These are phyloP conservation scores for Scedosporium dehoogii DNA, from an alignment of 2,329 filamentous ascomycete species.

Conservation along the genomic window DNA sequence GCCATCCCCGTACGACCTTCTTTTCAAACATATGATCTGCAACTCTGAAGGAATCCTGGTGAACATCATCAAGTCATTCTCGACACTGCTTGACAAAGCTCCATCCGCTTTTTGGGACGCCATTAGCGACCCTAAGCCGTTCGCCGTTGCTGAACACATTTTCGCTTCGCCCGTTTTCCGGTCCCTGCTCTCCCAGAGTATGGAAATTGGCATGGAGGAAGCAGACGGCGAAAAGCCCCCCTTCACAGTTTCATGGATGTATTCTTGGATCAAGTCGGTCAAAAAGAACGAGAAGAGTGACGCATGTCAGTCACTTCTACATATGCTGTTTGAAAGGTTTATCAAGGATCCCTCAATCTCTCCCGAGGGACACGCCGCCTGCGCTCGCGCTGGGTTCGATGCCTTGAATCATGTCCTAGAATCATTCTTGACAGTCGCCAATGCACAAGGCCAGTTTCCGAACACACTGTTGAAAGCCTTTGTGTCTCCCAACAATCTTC, in stretches of 20 bases:
- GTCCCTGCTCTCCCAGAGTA: constrained; percentile 50
- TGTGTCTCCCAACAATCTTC: constrained; percentile 42
- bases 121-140: constrained; percentile 70
- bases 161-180: constrained; percentile 62
- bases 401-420: constrained; percentile 46
- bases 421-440: constrained; percentile 38
- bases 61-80: constrained; percentile 61
- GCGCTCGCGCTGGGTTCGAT: constrained; percentile 55
- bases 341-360: constrained; percentile 44
- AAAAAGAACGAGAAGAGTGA: constrained; percentile 66
- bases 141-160: constrained; percentile 73
- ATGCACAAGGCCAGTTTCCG: constrained; percentile 9
- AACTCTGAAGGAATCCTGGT: constrained; percentile 50
- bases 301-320: constrained; percentile 68
- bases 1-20: constrained; percentile 57
- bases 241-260: constrained; percentile 68
- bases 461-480: constrained; percentile 21
- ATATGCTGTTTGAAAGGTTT: constrained; percentile 61
- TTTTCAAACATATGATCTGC: constrained; percentile 45
- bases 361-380: constrained; percentile 47
- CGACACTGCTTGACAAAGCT: constrained; percentile 62
- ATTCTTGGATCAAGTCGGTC: constrained; percentile 67
- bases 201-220: constrained; percentile 24
- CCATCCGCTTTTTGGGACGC: constrained; percentile 81
- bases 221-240: constrained; percentile 20